These are phyloP conservation scores for Coemansia sp. DNA, from an alignment of 192 early-diverging fungal species.

Conservation along the genomic window DNA sequence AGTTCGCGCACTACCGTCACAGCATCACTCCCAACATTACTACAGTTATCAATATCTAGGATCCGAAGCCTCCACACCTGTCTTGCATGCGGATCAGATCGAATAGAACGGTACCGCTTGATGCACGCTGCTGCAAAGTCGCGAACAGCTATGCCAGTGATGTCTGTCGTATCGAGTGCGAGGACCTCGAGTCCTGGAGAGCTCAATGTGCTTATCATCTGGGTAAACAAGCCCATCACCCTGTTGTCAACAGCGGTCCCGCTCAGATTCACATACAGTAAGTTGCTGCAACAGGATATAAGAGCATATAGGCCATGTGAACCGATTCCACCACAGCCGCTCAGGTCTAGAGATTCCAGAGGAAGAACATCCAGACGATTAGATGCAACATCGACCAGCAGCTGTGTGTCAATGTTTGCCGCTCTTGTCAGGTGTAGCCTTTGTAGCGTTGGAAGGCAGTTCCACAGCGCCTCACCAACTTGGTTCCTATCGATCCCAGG, in stretches of 20 bases:
- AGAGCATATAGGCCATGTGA: conserved; percentile 20
- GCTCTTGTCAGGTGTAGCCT: conserved; percentile 33
- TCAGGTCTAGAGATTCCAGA: conserved; percentile 39
- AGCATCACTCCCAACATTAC: conserved; percentile 33
- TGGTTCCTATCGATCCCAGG: neutral
- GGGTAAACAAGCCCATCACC: conserved; percentile 21
- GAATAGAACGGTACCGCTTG: conserved; percentile 18
- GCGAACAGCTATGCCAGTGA: conserved; percentile 37
- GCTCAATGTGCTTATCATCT: conserved; percentile 1
- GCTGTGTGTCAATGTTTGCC: conserved; percentile 1
- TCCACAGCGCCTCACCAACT: conserved; percentile 10
- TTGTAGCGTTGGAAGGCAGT: conserved; percentile 23
- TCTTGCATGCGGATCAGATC: neutral
- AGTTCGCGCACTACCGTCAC: conserved; percentile 38
- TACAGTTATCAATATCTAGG: conserved; percentile 45
- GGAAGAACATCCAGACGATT: conserved; percentile 11
- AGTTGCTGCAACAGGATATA: conserved; percentile 17
- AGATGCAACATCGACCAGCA: neutral
- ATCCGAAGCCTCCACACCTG: conserved; percentile 28
- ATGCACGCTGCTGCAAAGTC: conserved; percentile 47
- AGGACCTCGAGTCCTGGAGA: conserved; percentile 24
- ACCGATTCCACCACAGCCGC: conserved; percentile 24
- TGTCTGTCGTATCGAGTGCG: conserved; percentile 30
- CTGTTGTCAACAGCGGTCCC: conserved; percentile 34
- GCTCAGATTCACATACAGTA: conserved; percentile 42